Base-by-base conservation (phyloP, 31 red algal species). In the Bonnemaisonia californica region DNA sequence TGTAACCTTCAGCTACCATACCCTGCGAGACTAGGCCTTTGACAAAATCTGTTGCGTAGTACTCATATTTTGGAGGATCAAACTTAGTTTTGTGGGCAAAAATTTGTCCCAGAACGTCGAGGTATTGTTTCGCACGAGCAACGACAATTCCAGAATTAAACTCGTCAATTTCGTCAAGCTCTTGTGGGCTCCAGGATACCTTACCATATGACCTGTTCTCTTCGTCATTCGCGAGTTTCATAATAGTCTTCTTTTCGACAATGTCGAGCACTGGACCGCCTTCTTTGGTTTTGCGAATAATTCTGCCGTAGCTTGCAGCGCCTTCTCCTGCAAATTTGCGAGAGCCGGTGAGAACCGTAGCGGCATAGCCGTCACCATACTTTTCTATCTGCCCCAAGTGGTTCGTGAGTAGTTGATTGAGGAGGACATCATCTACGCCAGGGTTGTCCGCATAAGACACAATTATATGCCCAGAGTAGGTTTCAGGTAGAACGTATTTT, bases 71-170 rank as follows among this genome's bases (percentile, higher is more conserved):
- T 12, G 79, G 91, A 12, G 84, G 78, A 58, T 79, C 82, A 47
- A 77, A 73, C 64, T 79, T 79, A 12, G 89, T 92, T 59, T 83
- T 81, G 55, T 38, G 74, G 18, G 86, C 92, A 7, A 69, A 23
- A 34, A 91, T 41, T 12, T 41, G 69, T 18, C 61, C 81, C 28
- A 95, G 71, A 27, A 85, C 77, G 3, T 59, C 47, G 21, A 85
- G 77, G 22, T 90, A 86, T 11, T 59, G 47, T 9, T 28, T 51
- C 30, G 74, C 84, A 41, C 69, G 35, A 26, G 89, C 94, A 5
- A 93, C 82, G 27, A 97, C 94, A 61, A 97, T 93, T 16, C 94
- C 94, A 3, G 94, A 97, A 58, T 97, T 93, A 81, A 97, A 97
- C 69, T 97, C 94, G 38, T 92, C 89, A 2, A 97, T 54, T 38